These are phyloP conservation scores for Ochetophila trinervis DNA, from an alignment of 306 rosid species.

Conservation along the genomic window DNA sequence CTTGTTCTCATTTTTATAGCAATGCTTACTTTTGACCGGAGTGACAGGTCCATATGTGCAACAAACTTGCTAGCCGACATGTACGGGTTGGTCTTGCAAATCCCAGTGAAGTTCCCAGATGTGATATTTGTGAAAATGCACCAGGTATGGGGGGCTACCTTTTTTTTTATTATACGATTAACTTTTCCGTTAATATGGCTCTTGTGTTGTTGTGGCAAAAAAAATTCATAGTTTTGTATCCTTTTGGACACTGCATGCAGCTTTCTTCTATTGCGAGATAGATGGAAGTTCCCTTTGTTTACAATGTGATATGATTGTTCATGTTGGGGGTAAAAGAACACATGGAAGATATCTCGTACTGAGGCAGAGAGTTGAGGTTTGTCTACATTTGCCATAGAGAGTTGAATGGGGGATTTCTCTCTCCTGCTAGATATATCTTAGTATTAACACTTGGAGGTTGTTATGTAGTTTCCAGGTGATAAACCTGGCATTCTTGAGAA, in stretches of 20 bases:
- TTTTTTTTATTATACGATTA: not conserved
- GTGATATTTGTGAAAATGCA: constrained; percentile 97
- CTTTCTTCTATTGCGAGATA: constrained; percentile 95
- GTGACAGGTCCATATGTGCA: constrained; percentile 92
- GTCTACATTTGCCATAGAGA: constrained; percentile 17
- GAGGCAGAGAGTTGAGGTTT: constrained; percentile 96
- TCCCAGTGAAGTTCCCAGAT: constrained; percentile 87
- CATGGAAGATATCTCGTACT: constrained; percentile 90
- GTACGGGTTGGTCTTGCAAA: constrained; percentile 93
- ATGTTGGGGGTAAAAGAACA: constrained; percentile 99
- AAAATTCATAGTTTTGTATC: constrained; percentile 21
- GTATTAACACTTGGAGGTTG: constrained; percentile 23
- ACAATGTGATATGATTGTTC: constrained; percentile 94
- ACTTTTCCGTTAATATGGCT: not conserved
- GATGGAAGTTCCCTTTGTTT: constrained; percentile 95
- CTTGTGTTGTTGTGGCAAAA: not conserved
- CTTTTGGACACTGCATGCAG: constrained; percentile 46
- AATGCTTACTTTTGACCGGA: constrained; percentile 21
- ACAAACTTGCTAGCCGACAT: constrained; percentile 94
- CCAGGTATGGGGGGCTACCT: constrained; percentile 52
- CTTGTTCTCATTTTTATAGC: constrained; percentile 9
- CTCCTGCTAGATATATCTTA: not conserved
- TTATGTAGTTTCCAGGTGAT: constrained; percentile 88
- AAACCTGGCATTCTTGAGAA: constrained; percentile 50
- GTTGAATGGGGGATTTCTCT: not conserved